Conservation (phyloP, 441 rosid genomes). For the Sinapis alba region DNA sequence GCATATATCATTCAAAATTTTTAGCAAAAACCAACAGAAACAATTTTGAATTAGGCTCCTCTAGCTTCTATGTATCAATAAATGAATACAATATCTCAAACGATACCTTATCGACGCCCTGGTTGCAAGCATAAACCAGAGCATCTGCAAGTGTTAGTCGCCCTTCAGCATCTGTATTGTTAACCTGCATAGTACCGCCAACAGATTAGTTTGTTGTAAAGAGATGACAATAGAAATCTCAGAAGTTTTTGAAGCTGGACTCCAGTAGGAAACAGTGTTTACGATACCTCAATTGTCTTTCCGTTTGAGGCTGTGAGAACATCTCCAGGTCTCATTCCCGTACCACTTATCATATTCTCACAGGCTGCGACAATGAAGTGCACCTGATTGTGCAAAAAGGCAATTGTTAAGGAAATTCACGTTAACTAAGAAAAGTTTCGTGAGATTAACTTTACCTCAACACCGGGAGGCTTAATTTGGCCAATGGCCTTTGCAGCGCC, state of each 20-base stretch:
- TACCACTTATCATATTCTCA: constrained; percentile 98
- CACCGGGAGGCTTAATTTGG: constrained; percentile 87
- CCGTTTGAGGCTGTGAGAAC: constrained; percentile 91
- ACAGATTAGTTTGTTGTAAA: not conserved
- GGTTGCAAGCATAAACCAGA: constrained; percentile 93
- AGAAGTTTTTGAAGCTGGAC: not conserved
- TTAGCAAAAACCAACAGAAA: not conserved
- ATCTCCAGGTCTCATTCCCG: constrained; percentile 99
- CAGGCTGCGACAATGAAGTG: constrained; percentile 96
- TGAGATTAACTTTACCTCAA: constrained; percentile 55
- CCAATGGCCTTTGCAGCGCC: constrained; percentile 96
- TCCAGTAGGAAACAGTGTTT: not conserved
- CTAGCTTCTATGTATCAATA: constrained; percentile 11
- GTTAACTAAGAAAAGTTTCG: constrained; percentile 2
- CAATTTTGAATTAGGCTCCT: not conserved
- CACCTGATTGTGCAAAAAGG: constrained; percentile 52
- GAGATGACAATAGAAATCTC: constrained; percentile 8
- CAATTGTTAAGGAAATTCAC: not conserved
- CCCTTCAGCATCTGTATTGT: constrained; percentile 98
- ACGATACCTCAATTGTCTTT: constrained; percentile 85
- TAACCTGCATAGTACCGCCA: constrained; percentile 60
- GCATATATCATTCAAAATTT: constrained; percentile 28
- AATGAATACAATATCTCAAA: not conserved
- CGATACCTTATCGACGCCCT: constrained; percentile 85
- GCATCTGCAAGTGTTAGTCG: constrained; percentile 99